Percentiles rank a stretch among this genome's conserved stretches.
Conservation (phyloP, 352 stramenopile species). For the Globisporangium canariense region DNA sequence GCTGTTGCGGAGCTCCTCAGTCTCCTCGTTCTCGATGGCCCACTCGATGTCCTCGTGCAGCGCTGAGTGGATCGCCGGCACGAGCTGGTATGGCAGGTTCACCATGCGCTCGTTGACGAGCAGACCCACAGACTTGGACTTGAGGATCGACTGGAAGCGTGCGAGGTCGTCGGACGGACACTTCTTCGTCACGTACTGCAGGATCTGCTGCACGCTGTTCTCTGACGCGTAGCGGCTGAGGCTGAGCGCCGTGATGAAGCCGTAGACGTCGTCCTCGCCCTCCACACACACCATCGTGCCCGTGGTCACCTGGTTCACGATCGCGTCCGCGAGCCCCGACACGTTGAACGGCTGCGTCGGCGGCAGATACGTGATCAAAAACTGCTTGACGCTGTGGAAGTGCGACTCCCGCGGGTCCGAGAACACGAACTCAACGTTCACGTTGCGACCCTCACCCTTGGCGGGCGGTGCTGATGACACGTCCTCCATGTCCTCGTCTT, state of each 20-base stretch:
- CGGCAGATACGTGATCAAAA: conserved; percentile 68
- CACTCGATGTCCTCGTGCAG: conserved; percentile 86
- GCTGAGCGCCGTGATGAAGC: conserved; percentile 82
- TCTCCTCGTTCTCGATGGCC: conserved; percentile 72
- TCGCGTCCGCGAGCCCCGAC: conserved; percentile 70
- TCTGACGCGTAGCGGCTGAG: conserved; percentile 48
- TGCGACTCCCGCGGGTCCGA: conserved; percentile 73
- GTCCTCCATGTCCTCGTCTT: conserved; percentile 51
- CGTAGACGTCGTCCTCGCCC: conserved; percentile 78
- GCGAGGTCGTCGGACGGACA: conserved; percentile 43
- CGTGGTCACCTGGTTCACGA: conserved; percentile 67
- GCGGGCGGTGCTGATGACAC: conserved; percentile 6
- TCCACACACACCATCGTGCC: conserved; percentile 84
- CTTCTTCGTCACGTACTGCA: conserved; percentile 77
- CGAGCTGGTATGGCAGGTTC: conserved; percentile 84
- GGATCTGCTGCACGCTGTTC: conserved; percentile 65
- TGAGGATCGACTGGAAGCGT: conserved; percentile 62
- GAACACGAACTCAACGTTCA: conserved; percentile 85
- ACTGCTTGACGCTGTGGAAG: conserved; percentile 88
- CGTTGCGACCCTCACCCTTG: conserved; percentile 24
- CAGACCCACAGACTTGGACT: conserved; percentile 54
- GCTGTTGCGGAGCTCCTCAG: conserved; percentile 50
- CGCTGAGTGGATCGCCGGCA: conserved; percentile 73
- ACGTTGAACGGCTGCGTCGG: conserved; percentile 77
- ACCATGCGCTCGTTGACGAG: conserved; percentile 85